Base-by-base conservation (phyloP, 1,284 basidiomycete genomes). In the Pterulicium gracile region DNA sequence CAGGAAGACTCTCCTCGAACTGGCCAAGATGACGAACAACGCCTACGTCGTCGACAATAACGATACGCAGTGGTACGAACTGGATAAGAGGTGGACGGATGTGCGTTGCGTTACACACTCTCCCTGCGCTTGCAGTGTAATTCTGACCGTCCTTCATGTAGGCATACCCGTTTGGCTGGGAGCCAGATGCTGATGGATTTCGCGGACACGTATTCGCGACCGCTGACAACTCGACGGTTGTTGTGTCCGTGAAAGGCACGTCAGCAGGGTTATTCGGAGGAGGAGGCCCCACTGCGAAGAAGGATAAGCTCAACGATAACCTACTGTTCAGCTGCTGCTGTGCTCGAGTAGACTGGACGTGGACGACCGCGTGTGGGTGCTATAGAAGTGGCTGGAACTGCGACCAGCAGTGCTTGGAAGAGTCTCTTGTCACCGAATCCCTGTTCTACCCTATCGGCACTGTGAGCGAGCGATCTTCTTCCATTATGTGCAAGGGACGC, bases 291-390 rank as follows among this genome's bases (percentile, higher is more conserved):
- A 98, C 95, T 12, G 72, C 77, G 1, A 83, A 80, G 67, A 94
- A 94, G 56, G 94, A 98, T 69, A 96, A 90, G 66, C 62, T 87
- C 44, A 98, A 97, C 62, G 93, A 97, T 64, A 98, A 98, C 55
- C 62, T 98, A n/a, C 68, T 98, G 47, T 98, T 98, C 65, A 87
- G 92, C 46, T 99, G 95, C 65, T 99, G 95, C 66, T 99, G 95
- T 62, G 96, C 96, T 0, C 72, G 81, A 15, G 79, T 98, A 19
- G 90, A 90, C 59, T 96, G 91, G 80, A 83, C 88, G 3, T 99
- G 95, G 95, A 81, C 85, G 36, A 79, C 92, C 0, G 95, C 98
- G 3, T 99, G 96, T 62, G 88, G 82, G 49, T 99, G 95, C 63
- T 88, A 88, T 63, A 71, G 80, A 2, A 81, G 87, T 14, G 79